Evolutionary conservation across 352 stramenopile genomes (phyloP).

Genomic region (Phytophthora kernoviae): DNA sequence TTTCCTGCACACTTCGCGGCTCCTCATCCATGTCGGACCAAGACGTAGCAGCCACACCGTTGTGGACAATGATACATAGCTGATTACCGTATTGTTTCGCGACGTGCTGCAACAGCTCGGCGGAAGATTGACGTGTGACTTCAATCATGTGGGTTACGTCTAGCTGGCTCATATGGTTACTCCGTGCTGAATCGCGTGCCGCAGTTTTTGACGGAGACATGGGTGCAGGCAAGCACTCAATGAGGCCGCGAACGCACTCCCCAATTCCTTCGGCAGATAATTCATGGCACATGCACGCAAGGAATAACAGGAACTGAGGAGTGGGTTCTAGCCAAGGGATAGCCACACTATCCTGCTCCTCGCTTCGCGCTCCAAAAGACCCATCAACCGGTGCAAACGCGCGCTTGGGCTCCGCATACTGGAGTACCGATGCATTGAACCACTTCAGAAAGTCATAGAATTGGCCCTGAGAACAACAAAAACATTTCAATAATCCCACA

Average conservation of each 20-base stretch:
- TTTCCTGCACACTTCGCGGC: slow-evolving; percentile 70
- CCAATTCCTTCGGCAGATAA: slow-evolving; percentile 66
- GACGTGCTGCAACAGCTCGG: slow-evolving; percentile 66
- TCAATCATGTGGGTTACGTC: slow-evolving; percentile 82
- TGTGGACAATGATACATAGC: slow-evolving; percentile 47
- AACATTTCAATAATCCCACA: too few relatives aligned
- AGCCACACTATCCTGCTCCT: slow-evolving; percentile 36
- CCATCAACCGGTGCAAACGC: slow-evolving; percentile 36
- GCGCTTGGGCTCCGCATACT: slow-evolving; percentile 75
- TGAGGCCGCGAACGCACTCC: slow-evolving; percentile 71
- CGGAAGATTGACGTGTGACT: slow-evolving; percentile 64
- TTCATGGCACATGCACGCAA: slow-evolving; percentile 73
- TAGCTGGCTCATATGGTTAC: slow-evolving; percentile 34
- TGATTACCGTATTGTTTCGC: slow-evolving; percentile 65
- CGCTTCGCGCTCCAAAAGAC: background rate
- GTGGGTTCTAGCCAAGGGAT: slow-evolving; percentile 67
- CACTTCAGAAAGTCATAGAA: slow-evolving; percentile 86
- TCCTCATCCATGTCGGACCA: slow-evolving; percentile 72
- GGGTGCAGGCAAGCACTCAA: slow-evolving; percentile 64
- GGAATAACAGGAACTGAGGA: slow-evolving; percentile 72
- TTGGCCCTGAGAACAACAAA: slow-evolving; percentile 41
- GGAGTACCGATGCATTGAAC: slow-evolving; percentile 68
- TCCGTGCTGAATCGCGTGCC: slow-evolving; percentile 11
- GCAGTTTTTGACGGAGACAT: slow-evolving; percentile 24
- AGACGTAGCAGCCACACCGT: slow-evolving; percentile 45